Percentiles rank a stretch among this genome's conserved stretches.
Evolutionary conservation across 139 green algal genomes (phyloP).

Genomic region (Parachlorella kessleri): DNA sequence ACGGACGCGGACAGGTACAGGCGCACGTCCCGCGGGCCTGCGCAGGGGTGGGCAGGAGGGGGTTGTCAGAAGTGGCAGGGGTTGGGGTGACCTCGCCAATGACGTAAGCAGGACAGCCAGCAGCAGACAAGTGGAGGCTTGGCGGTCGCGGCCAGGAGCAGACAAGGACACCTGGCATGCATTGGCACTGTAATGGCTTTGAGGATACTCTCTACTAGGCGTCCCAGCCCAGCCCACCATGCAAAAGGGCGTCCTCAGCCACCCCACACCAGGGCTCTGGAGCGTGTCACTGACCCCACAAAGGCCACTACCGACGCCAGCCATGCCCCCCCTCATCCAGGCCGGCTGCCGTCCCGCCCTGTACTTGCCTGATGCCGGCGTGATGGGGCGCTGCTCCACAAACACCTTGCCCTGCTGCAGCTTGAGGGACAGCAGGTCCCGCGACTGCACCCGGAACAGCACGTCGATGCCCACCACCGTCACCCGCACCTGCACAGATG

Average conservation of each 20-base stretch:
- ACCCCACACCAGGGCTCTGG: too few relatives aligned
- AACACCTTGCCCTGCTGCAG: conserved; percentile 37
- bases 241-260: too few relatives aligned
- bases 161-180: too few relatives aligned
- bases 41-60: neutral
- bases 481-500: conserved; percentile 30
- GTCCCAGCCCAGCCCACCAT: too few relatives aligned
- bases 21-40: conserved; percentile 32
- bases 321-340: too few relatives aligned
- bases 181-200: too few relatives aligned
- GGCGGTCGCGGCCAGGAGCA: too few relatives aligned
- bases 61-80: too few relatives aligned
- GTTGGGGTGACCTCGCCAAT: neutral
- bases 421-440: conserved; percentile 55
- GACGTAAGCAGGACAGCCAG: neutral
- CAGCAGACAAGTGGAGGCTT: neutral
- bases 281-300: too few relatives aligned
- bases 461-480: conserved; percentile 52
- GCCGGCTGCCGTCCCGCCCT: too few relatives aligned
- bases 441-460: conserved; percentile 45
- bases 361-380: conserved; percentile 1
- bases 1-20: conserved; percentile 32
- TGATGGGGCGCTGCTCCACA: conserved; percentile 25
- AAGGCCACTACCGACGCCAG: too few relatives aligned
- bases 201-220: too few relatives aligned